phyloP scores from a whole-genome alignment of 768 basidiomycete genomes.

The Boletus eberwhitei region DNA sequence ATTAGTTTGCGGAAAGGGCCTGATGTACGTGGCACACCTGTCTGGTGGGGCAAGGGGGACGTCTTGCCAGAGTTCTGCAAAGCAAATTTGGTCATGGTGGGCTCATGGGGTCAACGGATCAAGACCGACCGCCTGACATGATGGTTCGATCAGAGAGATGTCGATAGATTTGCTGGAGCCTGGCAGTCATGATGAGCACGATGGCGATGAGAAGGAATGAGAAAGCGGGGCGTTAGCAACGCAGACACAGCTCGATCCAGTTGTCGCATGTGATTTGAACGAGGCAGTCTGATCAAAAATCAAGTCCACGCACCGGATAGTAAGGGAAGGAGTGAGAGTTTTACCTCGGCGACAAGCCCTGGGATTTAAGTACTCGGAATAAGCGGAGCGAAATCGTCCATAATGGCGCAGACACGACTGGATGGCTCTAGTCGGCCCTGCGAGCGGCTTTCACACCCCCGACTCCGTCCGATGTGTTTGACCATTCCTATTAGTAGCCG shows the following conservation, averaged over 20 bases:
- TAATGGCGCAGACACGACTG: neutral
- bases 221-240: neutral
- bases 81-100: neutral
- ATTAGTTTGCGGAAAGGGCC: neutral
- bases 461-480: slow-evolving; percentile 6
- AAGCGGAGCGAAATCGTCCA: neutral
- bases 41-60: slow-evolving; percentile 86
- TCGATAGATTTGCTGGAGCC: slow-evolving; percentile 56
- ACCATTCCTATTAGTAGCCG: neutral
- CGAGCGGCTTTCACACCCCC: neutral
- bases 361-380: slow-evolving; percentile 6
- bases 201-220: neutral
- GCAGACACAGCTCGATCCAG: neutral
- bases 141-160: slow-evolving; percentile 44
- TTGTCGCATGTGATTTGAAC: slow-evolving; percentile 20
- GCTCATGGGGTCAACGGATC: slow-evolving; percentile 3
- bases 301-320: neutral
- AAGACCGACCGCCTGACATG: slow-evolving; percentile 54
- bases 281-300: neutral
- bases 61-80: slow-evolving; percentile 65
- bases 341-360: too few species aligned
- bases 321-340: neutral
- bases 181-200: slow-evolving; percentile 44
- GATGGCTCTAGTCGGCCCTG: too few species aligned
- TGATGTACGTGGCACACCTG: slow-evolving; percentile 44